These are phyloP conservation scores for Scutellaria minor DNA, from an alignment of 257 asterid genomes.

Conservation along the genomic window DNA sequence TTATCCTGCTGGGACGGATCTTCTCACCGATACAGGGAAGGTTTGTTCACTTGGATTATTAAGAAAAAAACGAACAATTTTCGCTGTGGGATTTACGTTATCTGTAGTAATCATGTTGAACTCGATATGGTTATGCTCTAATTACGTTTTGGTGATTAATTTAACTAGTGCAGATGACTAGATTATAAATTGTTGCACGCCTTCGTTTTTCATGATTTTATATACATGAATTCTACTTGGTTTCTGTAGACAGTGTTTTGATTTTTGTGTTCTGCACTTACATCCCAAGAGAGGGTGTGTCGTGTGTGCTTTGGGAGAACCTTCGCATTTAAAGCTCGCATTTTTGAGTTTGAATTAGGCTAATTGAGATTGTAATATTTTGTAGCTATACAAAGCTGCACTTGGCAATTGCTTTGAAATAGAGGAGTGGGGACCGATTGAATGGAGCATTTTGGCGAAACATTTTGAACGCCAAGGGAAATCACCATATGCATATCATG, in stretches of 20 bases:
- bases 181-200: slow-evolving; percentile 11
- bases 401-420: slow-evolving; percentile 78
- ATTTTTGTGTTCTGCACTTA: background rate
- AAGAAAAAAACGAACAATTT: background rate
- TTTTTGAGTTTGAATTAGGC: slow-evolving; percentile 6
- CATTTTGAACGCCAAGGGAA: slow-evolving; percentile 97
- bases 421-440: slow-evolving; percentile 96
- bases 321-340: background rate
- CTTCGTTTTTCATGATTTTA: background rate
- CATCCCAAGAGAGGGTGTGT: background rate
- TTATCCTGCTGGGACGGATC: slow-evolving; percentile 95
- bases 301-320: background rate
- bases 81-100: background rate
- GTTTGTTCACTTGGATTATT: slow-evolving; percentile 39
- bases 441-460: slow-evolving; percentile 88
- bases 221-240: background rate
- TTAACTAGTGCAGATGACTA: background rate
- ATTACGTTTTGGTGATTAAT: background rate
- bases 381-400: slow-evolving; percentile 80
- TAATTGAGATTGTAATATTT: slow-evolving; percentile 30
- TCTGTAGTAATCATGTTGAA: background rate
- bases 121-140: background rate
- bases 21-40: slow-evolving; percentile 81
- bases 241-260: background rate
- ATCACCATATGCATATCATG: slow-evolving; percentile 92